Evolutionary conservation across 2,329 filamentous ascomycete species (phyloP), one percentile per base, ranked within the genome.

Genomic region (Didymella exigua): DNA sequence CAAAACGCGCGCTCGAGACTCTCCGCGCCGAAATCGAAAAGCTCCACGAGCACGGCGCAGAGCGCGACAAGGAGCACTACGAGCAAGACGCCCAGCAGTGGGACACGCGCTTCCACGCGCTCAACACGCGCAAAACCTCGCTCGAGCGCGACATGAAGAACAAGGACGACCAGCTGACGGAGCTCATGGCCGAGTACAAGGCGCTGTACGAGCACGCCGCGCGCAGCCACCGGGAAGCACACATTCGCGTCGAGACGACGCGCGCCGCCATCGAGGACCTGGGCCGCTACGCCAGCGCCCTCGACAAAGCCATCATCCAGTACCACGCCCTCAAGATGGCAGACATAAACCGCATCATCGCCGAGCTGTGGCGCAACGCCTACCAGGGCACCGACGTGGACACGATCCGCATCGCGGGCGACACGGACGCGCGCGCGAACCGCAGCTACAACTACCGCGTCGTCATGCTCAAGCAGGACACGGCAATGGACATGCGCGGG

Each of bases 401-500:
- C 78, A 95, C 90, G 1, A 96, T 99, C 71, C 84, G 96, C 69
- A 98, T 99, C 77, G 89, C 90, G 34, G 96, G 93, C 16, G 93
- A 98, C 75, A 89, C 87, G 66, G 95, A 98, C 73, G 81, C 81
- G 34, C 85, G 86, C 52, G 88, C 86, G 47, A 92, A 91, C 68
- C 87, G 91, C 67, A 90, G 83, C 59, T 98, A 98, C 83, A 98
- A 99, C 77, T 99, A 99, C 80, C 90, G 95, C 41, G 80, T 99
- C 5, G 93, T 91, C 76, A 99, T 99, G 95, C 87, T 96, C 65
- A 99, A 99, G 79, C 89, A 93, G 72, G 92, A 96, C 69, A 91
- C 90, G 0, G 95, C 99, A 76, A 96, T 99, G 92, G 95, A 99
- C 78, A 99, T 99, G 95, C 91, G 95, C 59, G 96, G 95, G 1